These are phyloP conservation scores for Ophiorrhiza pumila DNA, from an alignment of 257 asterid genomes.

Conservation along the genomic window DNA sequence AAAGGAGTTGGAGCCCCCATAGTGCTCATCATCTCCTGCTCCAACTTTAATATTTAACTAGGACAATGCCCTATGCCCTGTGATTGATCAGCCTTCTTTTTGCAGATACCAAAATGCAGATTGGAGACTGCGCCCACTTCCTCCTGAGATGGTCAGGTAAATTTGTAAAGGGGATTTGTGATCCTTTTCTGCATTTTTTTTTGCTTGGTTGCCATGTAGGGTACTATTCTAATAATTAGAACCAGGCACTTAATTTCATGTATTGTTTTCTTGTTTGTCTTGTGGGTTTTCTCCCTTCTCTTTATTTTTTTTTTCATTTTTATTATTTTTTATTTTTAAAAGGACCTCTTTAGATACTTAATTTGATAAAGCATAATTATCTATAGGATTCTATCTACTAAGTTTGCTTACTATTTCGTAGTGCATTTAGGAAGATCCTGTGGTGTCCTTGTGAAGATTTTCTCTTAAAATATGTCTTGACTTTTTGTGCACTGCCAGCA, in stretches of 20 bases:
- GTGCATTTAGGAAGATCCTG: background rate
- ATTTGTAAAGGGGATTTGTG: slow-evolving; percentile 3
- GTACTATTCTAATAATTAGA: background rate
- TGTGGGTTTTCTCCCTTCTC: too few relatives aligned
- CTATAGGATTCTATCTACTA: background rate
- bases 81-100: slow-evolving; percentile 23
- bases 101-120: slow-evolving; percentile 98
- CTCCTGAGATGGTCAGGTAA: slow-evolving; percentile 78
- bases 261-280: too few relatives aligned
- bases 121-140: slow-evolving; percentile 98
- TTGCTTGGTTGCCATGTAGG: background rate
- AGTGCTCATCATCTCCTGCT: background rate
- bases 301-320: background rate
- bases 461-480: background rate
- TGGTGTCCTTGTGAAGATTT: background rate
- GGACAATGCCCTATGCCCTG: background rate
- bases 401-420: too few relatives aligned
- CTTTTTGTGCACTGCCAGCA: background rate
- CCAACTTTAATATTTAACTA: background rate
- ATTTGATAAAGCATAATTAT: background rate
- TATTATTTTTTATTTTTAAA: background rate
- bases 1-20: background rate
- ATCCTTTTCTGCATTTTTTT: background rate
- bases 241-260: too few relatives aligned
- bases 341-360: background rate